These are phyloP conservation scores for Tulasnella sp. DNA, from an alignment of 768 basidiomycete species.

Conservation along the genomic window DNA sequence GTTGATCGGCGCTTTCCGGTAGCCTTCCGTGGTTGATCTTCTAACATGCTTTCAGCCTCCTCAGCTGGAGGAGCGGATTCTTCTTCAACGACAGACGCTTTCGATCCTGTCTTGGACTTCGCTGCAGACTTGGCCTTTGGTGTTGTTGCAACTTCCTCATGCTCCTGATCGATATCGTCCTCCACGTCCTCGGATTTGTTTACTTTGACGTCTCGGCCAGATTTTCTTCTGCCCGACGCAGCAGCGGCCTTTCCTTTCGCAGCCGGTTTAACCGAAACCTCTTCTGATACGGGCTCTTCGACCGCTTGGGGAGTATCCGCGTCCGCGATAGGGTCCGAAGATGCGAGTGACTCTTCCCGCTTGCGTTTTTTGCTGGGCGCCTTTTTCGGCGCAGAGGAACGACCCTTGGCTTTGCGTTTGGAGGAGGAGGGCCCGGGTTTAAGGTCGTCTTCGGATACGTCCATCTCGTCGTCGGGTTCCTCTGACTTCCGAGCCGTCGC, in stretches of 20 bases:
- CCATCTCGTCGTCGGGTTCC: background rate
- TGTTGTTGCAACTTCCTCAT: background rate
- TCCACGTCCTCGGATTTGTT: background rate
- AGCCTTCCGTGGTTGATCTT: background rate
- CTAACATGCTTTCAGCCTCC: background rate
- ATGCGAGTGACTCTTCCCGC: conserved; percentile 6
- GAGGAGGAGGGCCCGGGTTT: conserved; percentile 3
- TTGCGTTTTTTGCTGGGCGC: conserved; percentile 22
- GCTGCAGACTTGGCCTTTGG: background rate
- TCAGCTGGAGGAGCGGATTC: background rate
- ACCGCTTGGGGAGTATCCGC: background rate
- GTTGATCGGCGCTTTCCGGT: background rate
- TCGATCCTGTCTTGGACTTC: background rate
- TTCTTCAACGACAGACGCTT: background rate
- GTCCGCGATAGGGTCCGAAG: background rate
- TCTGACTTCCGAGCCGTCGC: background rate
- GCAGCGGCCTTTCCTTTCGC: background rate
- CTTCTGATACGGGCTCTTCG: background rate
- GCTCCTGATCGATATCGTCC: background rate
- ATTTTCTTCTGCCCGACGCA: conserved; percentile 7
- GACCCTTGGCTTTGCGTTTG: conserved; percentile 13
- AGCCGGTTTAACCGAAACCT: background rate
- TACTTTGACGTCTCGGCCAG: background rate
- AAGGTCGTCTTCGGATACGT: background rate
- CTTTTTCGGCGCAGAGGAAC: background rate